Evolutionary conservation across 768 basidiomycete species (phyloP).

Genomic region (Hygrocybe coccinea): DNA sequence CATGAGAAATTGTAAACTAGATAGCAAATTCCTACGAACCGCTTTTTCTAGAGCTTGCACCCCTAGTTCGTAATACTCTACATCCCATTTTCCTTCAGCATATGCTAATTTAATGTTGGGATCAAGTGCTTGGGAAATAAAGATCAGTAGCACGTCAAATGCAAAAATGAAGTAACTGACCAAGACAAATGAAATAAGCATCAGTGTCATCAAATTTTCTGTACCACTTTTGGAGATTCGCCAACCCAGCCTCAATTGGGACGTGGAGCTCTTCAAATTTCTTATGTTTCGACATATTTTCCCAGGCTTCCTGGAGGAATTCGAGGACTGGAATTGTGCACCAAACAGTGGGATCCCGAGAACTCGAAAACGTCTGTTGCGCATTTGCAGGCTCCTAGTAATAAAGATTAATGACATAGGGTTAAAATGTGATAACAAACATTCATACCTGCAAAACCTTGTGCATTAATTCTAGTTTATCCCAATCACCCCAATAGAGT

Average conservation of each 20-base stretch:
- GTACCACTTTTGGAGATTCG: conserved; percentile 6
- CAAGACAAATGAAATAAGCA: conserved; percentile 14
- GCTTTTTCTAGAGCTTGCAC: background rate
- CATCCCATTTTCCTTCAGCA: conserved; percentile 12
- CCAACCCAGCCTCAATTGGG: conserved; percentile 9
- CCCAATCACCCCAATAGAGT: conserved; percentile 10
- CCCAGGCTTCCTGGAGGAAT: conserved; percentile 16
- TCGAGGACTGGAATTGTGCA: conserved; percentile 14
- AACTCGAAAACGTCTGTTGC: conserved; percentile 13
- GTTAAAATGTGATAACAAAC: conserved; percentile 3
- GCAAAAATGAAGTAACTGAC: background rate
- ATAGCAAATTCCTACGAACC: background rate
- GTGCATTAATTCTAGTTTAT: conserved; percentile 10
- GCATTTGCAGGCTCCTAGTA: conserved; percentile 15
- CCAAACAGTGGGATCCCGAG: conserved; percentile 14
- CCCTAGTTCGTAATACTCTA: background rate
- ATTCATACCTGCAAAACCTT: conserved; percentile 11
- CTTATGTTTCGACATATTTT: conserved; percentile 9
- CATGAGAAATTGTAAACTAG: background rate
- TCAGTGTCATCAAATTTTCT: conserved; percentile 9
- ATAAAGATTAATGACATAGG: conserved; percentile 11
- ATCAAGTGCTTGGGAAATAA: conserved; percentile 6
- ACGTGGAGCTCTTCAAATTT: conserved; percentile 9
- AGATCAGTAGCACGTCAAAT: background rate
- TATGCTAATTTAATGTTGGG: conserved; percentile 14